phyloP scores from a whole-genome alignment of 2,329 filamentous ascomycete genomes.

The Aspergillus fijiensis region DNA sequence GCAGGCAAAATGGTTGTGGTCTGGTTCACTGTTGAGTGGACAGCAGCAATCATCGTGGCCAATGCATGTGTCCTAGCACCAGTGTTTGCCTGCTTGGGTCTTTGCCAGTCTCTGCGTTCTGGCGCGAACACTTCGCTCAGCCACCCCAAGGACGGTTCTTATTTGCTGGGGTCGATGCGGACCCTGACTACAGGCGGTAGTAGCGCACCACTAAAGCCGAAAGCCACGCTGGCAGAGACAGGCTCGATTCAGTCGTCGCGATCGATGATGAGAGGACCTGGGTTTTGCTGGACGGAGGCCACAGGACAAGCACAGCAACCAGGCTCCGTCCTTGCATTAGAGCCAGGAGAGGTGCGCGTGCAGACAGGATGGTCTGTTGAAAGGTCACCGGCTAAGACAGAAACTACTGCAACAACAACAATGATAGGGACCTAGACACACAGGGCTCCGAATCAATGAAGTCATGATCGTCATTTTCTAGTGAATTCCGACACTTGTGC shows the following conservation, averaged over 20 bases:
- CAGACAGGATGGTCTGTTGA: conserved; percentile 11
- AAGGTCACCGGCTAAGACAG: conserved; percentile 1
- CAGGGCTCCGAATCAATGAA: background rate
- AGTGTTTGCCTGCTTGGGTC: background rate
- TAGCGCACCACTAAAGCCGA: background rate
- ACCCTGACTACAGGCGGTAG: background rate
- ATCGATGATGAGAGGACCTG: conserved; percentile 1
- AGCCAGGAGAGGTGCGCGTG: conserved; percentile 8
- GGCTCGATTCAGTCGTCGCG: conserved; percentile 3
- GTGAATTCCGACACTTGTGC: background rate
- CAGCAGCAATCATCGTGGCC: conserved; percentile 4
- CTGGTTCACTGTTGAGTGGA: conserved; percentile 8
- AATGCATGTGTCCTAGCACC: conserved; percentile 2
- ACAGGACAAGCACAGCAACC: background rate
- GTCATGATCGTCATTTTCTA: background rate
- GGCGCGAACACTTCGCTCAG: background rate
- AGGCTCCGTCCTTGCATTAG: background rate
- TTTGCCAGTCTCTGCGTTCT: background rate
- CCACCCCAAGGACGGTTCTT: background rate
- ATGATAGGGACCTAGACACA: no score
- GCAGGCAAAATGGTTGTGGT: conserved; percentile 8
- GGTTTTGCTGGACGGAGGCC: conserved; percentile 1
- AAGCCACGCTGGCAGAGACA: background rate
- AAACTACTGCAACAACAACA: background rate
- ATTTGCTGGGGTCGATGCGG: background rate